Base-by-base conservation (phyloP, 306 rosid genomes). In the Albizia julibrissin region DNA sequence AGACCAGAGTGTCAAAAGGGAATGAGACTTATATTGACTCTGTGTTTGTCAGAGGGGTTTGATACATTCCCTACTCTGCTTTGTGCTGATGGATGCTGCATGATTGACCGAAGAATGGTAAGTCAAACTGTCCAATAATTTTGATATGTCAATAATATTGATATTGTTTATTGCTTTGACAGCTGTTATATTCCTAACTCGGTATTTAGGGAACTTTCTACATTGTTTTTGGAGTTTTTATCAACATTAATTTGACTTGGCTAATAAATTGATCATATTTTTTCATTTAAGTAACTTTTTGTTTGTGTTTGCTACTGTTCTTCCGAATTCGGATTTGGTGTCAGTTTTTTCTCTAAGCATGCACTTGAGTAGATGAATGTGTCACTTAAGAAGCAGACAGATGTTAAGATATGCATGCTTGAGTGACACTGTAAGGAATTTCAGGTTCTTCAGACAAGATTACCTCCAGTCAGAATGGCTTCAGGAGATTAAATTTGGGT, bases 101-200 rank as follows among this genome's bases (percentile, higher is more conserved):
- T 91, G 98, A 81, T 93, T 85, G 98, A 93, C 85, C 90, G 98
- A 65, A 89, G 98, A 87, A 93, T 93, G 98, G 98, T 93, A 78
- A 81, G 88, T 79, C 78, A 54, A 67, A 67, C 15, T 74, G 52
- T 80, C 71, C 5, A 33, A 31, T 64, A 46, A 61, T 6, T 24
- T 61, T 22, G 15, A 61, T 24, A 10, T 59, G 15, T 59, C 31
- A 59, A 59, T 24, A 59, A 59, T 21, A 21, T n/a, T n/a, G 26
- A 56, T 58, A 58, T 58, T 58, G 18, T 27, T 11, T 61, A 26
- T 61, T 22, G 31, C 33, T 26, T 26, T 26, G 34, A 27, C 19
- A 61, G 67, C 34, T 26, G 16, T 34, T 24, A 21, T 54, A 8
- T 54, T 54, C 61, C 61, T 54, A 21, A 54, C 26, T 54, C 24